Evolutionary conservation across 257 asterid genomes (phyloP).

Genomic region (Avicennia marina): DNA sequence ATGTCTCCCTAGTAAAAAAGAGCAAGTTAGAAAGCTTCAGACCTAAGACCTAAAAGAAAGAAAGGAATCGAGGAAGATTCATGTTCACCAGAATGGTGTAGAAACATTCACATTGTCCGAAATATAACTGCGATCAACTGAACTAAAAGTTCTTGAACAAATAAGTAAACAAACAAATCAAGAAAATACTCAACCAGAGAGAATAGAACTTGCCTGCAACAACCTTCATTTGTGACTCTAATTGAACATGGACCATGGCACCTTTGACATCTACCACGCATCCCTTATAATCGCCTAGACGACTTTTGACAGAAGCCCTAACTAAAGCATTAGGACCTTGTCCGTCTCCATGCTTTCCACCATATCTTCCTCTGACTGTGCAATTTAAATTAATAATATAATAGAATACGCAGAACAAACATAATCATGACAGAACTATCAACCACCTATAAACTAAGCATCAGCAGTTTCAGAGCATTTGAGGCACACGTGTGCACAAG

Average conservation of each 20-base stretch:
- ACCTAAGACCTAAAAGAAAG: not conserved
- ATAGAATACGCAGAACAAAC: not conserved
- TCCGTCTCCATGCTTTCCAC: constrained; percentile 62
- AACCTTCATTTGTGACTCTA: constrained; percentile 89
- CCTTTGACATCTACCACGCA: constrained; percentile 83
- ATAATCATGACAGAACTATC: not conserved
- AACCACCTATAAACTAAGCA: constrained; percentile 1
- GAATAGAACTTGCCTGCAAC: constrained; percentile 70
- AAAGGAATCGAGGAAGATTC: not conserved
- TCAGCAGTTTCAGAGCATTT: too few species aligned
- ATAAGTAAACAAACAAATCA: not conserved
- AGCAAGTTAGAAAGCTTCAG: constrained; percentile 19
- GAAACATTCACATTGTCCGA: constrained; percentile 72
- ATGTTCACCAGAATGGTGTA: constrained; percentile 61
- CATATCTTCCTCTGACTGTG: constrained; percentile 60
- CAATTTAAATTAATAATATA: constrained; percentile 6
- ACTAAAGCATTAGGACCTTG: constrained; percentile 76
- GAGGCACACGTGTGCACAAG: too few species aligned
- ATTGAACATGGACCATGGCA: constrained; percentile 73
- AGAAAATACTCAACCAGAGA: not conserved
- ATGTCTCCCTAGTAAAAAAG: constrained; percentile 51
- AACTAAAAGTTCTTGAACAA: constrained; percentile 15
- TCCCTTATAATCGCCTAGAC: constrained; percentile 81
- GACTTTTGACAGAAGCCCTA: constrained; percentile 70
- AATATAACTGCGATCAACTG: constrained; percentile 80